These are phyloP conservation scores for Phoenix dactylifera DNA, from an alignment of 176 grass and related monocot genomes.

Conservation along the genomic window DNA sequence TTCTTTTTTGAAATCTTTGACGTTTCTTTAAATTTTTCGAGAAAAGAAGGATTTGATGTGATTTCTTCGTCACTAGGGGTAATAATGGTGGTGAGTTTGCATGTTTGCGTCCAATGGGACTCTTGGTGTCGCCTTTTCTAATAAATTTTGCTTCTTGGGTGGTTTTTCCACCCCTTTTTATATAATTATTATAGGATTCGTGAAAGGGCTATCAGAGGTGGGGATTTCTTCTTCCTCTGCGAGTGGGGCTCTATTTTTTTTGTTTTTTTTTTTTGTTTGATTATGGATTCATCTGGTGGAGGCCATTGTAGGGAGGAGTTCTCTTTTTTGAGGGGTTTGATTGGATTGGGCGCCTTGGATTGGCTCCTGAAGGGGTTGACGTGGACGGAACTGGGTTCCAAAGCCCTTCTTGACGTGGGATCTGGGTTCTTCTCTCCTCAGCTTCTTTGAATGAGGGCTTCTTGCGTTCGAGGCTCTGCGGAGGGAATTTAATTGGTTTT, in stretches of 20 bases:
- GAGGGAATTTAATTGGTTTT: conserved; percentile 29
- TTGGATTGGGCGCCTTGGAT: no score
- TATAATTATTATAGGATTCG: neutral
- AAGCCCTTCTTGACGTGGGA: no score
- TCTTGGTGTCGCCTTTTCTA: neutral
- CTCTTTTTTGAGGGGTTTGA: no score
- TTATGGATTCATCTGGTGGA: no score
- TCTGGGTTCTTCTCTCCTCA: no score
- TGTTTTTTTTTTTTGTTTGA: no score
- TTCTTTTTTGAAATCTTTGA: no score
- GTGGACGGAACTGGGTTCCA: no score
- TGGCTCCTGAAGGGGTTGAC: no score
- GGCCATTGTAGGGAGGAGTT: no score
- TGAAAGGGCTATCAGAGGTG: conserved; percentile 4
- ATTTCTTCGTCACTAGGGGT: neutral
- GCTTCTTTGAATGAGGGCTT: no score
- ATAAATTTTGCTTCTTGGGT: conserved; percentile 3
- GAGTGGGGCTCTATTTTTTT: neutral
- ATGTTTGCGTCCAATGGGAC: neutral
- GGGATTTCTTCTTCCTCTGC: conserved; percentile 9
- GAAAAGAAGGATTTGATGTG: conserved; percentile 1
- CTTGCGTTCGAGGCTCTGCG: conserved; percentile 23
- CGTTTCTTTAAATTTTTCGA: no score
- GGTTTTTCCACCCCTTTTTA: conserved; percentile 3
- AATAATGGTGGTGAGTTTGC: neutral